phyloP scores from a whole-genome alignment of 495 filamentous ascomycete species.

The Penicillium subrubescens region DNA sequence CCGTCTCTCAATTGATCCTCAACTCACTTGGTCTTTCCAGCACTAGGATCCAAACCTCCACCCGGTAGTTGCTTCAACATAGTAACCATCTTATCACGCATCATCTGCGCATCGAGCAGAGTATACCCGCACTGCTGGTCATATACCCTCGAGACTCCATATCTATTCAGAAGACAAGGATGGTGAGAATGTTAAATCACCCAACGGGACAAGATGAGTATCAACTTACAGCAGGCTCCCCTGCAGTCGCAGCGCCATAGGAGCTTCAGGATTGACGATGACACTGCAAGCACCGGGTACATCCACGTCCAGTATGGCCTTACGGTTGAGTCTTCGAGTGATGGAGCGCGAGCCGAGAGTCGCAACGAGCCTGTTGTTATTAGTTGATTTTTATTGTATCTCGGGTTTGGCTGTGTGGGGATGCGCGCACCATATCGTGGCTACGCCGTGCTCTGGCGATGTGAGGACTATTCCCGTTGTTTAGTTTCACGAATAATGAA shows the following conservation, averaged over 20 bases:
- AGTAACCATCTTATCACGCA: constrained; percentile 69
- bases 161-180: constrained; percentile 51
- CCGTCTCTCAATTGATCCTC: no score
- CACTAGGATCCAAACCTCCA: constrained; percentile 66
- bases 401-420: not conserved
- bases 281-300: constrained; percentile 83
- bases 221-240: constrained; percentile 73
- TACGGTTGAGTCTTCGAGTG: constrained; percentile 77
- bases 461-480: constrained; percentile 69
- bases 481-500: constrained; percentile 22
- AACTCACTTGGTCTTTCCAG: constrained; percentile 70
- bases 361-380: constrained; percentile 74
- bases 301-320: constrained; percentile 85
- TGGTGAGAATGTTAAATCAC: not conserved
- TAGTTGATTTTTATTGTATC: not conserved
- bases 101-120: constrained; percentile 74
- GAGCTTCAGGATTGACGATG: constrained; percentile 80
- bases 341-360: constrained; percentile 78
- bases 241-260: constrained; percentile 90
- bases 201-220: not conserved
- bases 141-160: constrained; percentile 82
- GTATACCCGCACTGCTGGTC: constrained; percentile 85
- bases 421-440: constrained; percentile 96
- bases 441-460: constrained; percentile 84
- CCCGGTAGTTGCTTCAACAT: constrained; percentile 59